Evolutionary conservation across 2,329 filamentous ascomycete genomes (phyloP).

Genomic region (Stylonectria norvegica): DNA sequence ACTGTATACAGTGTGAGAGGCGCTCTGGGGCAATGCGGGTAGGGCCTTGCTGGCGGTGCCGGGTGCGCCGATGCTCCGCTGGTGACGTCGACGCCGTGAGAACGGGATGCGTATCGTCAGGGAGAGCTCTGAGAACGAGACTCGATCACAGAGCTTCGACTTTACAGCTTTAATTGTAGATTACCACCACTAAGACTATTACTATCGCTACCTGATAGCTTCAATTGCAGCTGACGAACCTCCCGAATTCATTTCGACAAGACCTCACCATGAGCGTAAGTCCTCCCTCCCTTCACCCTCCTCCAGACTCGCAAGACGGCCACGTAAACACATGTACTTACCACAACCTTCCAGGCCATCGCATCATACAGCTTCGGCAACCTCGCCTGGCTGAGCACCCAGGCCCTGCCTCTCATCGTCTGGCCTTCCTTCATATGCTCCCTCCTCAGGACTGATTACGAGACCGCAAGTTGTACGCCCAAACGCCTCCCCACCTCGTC

Average conservation of each 20-base stretch:
- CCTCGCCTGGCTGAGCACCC: slow-evolving; percentile 48
- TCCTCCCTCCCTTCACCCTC: neutral
- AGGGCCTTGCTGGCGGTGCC: neutral
- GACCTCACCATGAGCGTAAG: slow-evolving; percentile 29
- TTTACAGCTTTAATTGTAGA: too few species aligned
- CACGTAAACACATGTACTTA: slow-evolving; percentile 1
- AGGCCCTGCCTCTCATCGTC: slow-evolving; percentile 45
- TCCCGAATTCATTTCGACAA: too few species aligned
- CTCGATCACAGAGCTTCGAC: too few species aligned
- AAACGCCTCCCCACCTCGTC: neutral
- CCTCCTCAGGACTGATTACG: slow-evolving; percentile 37
- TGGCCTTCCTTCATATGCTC: slow-evolving; percentile 47
- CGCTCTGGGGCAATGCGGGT: neutral
- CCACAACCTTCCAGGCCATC: slow-evolving; percentile 38
- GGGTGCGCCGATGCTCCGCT: neutral
- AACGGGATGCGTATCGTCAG: too few species aligned
- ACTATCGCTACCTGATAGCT: too few species aligned
- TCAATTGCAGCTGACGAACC: too few species aligned
- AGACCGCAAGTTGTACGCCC: slow-evolving; percentile 28
- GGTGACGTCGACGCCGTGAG: neutral
- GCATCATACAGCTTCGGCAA: slow-evolving; percentile 50
- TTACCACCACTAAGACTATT: too few species aligned
- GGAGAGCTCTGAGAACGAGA: too few species aligned
- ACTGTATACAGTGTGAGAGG: neutral
- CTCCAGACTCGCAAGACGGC: neutral